Evolutionary conservation across 164 flowering plant species (phyloP), one percentile per base, ranked within the genome.

Genomic region (Platanus orientalis): DNA sequence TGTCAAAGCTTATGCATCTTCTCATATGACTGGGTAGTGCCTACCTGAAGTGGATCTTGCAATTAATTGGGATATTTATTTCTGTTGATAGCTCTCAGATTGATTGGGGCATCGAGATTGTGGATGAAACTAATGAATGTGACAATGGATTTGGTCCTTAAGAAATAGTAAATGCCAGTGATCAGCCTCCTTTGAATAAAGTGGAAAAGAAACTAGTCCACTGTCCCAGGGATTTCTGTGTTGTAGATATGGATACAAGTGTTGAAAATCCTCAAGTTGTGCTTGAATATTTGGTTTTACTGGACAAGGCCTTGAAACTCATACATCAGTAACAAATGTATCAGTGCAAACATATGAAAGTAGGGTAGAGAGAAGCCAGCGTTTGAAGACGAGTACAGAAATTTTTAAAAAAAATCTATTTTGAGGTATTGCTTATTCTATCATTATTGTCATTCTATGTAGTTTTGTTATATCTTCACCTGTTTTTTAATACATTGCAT

Each of bases 41-140:
- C 57, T 42, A 53, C 23, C 56, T 27, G 73, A 72, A 57, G 60
- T 48, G 36, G 76, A 68, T 64, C 47, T 67, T 65, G 68, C 69
- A 61, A 90, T 94, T 70, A 96, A 91, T 57, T 94, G 99, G 99
- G 91, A 86, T 72, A 84, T 94, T n/a, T n/a, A n/a, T n/a, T 54
- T 72, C 96, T 21, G 76, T 91, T 40, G 96, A 89, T 30, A 80
- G 74, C 75, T 68, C 89, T 62, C 83, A 84, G 72, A 89, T 94
- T 79, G 96, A 94, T 78, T 91, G 97, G 97, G 97, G 88, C 72
- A 83, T 89, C 61, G 93, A 84, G 55, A 69, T 80, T 28, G 72
- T 83, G 50, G 97, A 87, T 65, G 89, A 87, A 71, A 69, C 79
- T 14, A 90, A 81, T 59, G 96, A 84, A 66, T 57, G 63, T 68